Conservation (phyloP, 306 rosid genomes). For the Hippophae rhamnoides region DNA sequence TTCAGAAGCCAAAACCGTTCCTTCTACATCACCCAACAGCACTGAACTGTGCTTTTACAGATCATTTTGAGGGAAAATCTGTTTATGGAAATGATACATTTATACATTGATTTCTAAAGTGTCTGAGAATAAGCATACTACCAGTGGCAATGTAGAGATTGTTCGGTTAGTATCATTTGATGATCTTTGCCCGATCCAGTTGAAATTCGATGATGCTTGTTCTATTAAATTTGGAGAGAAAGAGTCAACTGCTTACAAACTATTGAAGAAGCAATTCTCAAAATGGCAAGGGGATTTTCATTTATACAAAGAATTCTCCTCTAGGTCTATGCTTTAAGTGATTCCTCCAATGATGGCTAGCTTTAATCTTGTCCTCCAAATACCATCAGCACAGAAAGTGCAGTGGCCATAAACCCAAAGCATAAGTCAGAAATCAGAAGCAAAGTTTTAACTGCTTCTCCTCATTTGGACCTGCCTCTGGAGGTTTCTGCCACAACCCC, state of each 20-base stretch:
- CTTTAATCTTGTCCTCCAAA: too few species aligned
- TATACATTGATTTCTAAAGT: slow-evolving; percentile 6
- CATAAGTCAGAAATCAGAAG: too few species aligned
- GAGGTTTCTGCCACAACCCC: too few species aligned
- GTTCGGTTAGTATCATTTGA: slow-evolving; percentile 35
- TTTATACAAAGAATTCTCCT: slow-evolving; percentile 25
- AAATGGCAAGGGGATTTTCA: slow-evolving; percentile 36
- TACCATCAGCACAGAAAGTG: too few species aligned
- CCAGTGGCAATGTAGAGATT: slow-evolving; percentile 17
- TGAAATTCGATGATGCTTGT: slow-evolving; percentile 35
- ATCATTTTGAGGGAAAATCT: neutral
- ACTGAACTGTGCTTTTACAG: neutral
- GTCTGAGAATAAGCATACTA: slow-evolving; percentile 1
- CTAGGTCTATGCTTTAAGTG: slow-evolving; percentile 5
- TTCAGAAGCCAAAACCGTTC: slow-evolving; percentile 7
- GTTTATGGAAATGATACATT: slow-evolving; percentile 6
- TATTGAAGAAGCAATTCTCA: slow-evolving; percentile 34
- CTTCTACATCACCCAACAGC: slow-evolving; percentile 12
- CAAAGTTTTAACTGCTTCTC: too few species aligned
- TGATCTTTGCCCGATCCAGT: slow-evolving; percentile 34
- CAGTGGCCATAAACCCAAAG: too few species aligned
- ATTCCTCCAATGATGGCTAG: too few species aligned
- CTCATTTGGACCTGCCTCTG: too few species aligned
- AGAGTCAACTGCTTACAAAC: slow-evolving; percentile 19
- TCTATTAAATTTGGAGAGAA: slow-evolving; percentile 18